Base-by-base conservation (phyloP, 1,284 basidiomycete species). In the Cutaneotrichosporon cavernicola region DNA sequence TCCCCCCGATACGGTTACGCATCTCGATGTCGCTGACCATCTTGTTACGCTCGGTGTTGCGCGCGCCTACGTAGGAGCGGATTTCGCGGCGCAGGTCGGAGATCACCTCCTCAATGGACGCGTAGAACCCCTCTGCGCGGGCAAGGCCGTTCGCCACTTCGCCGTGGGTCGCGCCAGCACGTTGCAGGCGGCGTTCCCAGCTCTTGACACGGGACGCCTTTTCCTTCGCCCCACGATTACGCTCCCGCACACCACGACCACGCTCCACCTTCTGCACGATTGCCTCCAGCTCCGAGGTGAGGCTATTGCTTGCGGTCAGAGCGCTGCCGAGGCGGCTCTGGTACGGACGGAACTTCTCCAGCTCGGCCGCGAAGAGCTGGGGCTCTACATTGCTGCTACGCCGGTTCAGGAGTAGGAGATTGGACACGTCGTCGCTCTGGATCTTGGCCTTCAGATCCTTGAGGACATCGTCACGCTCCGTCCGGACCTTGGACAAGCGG, bases 391-490 rank as follows among this genome's bases (percentile, higher is more conserved):
- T 87, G 31, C 87, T 86, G 66, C 92, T 90, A 18, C 94, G 89
- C 16, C 92, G 88, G 76, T 97, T 97, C 60, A 98, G 86, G 2
- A 99, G 86, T 0, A 99, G 86, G 0, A 97, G 84, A 75, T 97
- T 93, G 0, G 95, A 98, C 10, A 99, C 96, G 73, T 99, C 97
- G 80, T 99, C 97, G 34, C 85, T 85, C 86, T 97, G 97, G 55
- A 98, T 87, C 91, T 81, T 81, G 56, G 97, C 92, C 78, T 98
- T 98, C 56, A 99, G 83, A 76, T 98, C 94, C 76, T 91, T 92
- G 56, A 99, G 82, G 0, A 94, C 88, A 66, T 94, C 91, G 22
- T 85, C 86, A 46, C 96, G 84, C 79, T 98, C 95, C 63, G 87
- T 86, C 51, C 88, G 85, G 69, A 97, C 90, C 83, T 92, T 90